Base-by-base conservation (phyloP, 805 yeast genomes). In the Candida pini region DNA sequence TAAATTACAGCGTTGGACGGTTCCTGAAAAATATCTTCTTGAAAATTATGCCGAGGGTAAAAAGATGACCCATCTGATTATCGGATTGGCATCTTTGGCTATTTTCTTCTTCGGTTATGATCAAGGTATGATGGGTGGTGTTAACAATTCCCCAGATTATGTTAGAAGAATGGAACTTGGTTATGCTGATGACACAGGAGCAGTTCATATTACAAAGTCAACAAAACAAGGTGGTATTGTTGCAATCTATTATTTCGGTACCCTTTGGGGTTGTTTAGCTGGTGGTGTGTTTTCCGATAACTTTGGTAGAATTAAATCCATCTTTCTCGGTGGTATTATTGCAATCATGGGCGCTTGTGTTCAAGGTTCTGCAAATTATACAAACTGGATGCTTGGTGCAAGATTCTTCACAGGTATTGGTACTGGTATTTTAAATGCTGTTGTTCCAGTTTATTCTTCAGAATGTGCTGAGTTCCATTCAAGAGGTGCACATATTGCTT, bases 121-220 rank as follows among this genome's bases (percentile, higher is more conserved):
- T 43, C 73, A 68, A 48, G 73, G 73, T 41, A 63, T 69, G 41
- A 66, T 68, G 69, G 62, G 69, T 22, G 60, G 63, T 34, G 53
- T 67, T 15, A 54, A 66, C 25, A 54, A 58, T 36, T 47, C 54
- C 14, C 42, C 53, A 12, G 44, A 44, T 15, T 42, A 43, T 34
- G 45, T 45, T 30, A 30, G 31, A 32, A 34, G 30, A 9, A 39
- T 41, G 45, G 31, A 41, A 12, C 42, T 51, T 27, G 59, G 56
- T 18, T 23, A 33, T 13, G 37, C 35, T 24, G 43, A 42, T 33
- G 40, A 35, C 7, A 40, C 44, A 15, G 52, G 44, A 19, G 35
- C 45, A 6, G 41, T 48, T 12, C 33, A 31, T 2, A 48, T 54
- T 17, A 42, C 43, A 15, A 32, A 34, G 28, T 40, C 43, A 12